Base-by-base conservation (phyloP, 805 yeast species). In the Kodamaea restingae region DNA sequence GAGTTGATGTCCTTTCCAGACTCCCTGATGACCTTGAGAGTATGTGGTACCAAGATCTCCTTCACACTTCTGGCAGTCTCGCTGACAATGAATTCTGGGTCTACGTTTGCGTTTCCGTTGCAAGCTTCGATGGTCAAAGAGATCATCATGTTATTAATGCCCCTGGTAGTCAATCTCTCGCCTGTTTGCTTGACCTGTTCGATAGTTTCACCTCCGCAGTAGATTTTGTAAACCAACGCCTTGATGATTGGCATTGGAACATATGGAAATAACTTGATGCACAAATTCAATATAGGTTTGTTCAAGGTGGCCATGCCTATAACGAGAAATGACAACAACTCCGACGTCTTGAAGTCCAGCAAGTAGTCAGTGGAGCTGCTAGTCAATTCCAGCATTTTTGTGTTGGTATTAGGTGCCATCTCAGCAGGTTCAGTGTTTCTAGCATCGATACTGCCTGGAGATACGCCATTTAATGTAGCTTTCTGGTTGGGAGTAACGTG, bases 121-220 rank as follows among this genome's bases (percentile, higher is more conserved):
- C 96, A 82, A 40, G 93, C 95, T 63, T 90, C 98, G 38, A 90
- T 88, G 11, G 96, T 87, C 58, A 88, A 77, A 1, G 95, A 83
- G n/a, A 90, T 68, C 95, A 90, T 88, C 95, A 90, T 87, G 68
- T 90, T 91, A 49, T 85, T 78, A 54, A 88, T 84, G 7, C 95
- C 95, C 44, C 95, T 73, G 37, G 73, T 60, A 39, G 78, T 70
- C 48, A 90, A 71, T 42, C 78, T 68, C 40, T 70, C 65, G 38
- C 95, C 95, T 3, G 95, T 84, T 40, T 68, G 58, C 39, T 77
- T 68, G 10, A 90, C 93, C 47, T 88, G 84, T 8, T 62, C 61
- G 40, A 82, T 73, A 43, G 75, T 78, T 51, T 85, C 91, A 41
- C 98, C 98, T 28, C 98, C 98, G 57, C 95, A 84, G 65, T 91